These are phyloP conservation scores for Meredithiella fracta DNA, from an alignment of 2,329 filamentous ascomycete genomes.

Conservation along the genomic window DNA sequence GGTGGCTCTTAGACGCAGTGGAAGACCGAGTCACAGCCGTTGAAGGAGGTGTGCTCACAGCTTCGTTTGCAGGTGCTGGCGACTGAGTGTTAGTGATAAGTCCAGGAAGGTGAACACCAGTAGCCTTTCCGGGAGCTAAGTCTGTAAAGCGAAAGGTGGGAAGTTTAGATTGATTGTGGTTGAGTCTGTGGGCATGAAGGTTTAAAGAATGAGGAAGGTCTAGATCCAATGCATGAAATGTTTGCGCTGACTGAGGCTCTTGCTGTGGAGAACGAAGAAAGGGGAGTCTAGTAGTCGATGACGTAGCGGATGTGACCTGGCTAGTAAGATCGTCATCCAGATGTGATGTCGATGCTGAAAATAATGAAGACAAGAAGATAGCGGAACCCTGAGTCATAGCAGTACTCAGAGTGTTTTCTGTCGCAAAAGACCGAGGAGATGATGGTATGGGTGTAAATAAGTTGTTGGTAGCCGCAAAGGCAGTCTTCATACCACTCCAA, in stretches of 20 bases:
- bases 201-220: constrained; percentile 11
- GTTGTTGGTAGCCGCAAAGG: not conserved
- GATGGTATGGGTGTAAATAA: constrained; percentile 7
- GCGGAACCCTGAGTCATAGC: constrained; percentile 8
- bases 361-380: constrained; percentile 13
- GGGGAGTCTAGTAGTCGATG: constrained; percentile 8
- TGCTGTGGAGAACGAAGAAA: constrained; percentile 6
- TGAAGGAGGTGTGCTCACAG: constrained; percentile 21
- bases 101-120: constrained; percentile 17
- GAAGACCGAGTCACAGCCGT: constrained; percentile 23
- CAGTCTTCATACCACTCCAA: not conserved
- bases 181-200: constrained; percentile 33
- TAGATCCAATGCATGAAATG: constrained; percentile 12
- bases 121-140: constrained; percentile 21
- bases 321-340: constrained; percentile 12
- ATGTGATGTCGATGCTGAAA: constrained; percentile 13
- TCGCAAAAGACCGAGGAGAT: constrained; percentile 11
- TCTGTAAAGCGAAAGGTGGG: constrained; percentile 39
- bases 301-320: constrained; percentile 9
- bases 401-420: constrained; percentile 6
- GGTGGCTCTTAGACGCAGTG: constrained; percentile 17
- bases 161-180: constrained; percentile 38
- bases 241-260: constrained; percentile 11
- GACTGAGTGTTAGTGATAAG: constrained; percentile 10
- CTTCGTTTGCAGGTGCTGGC: constrained; percentile 17